phyloP scores from a whole-genome alignment of 192 early-diverging fungal genomes.

The Coemansia guatemalensis region DNA sequence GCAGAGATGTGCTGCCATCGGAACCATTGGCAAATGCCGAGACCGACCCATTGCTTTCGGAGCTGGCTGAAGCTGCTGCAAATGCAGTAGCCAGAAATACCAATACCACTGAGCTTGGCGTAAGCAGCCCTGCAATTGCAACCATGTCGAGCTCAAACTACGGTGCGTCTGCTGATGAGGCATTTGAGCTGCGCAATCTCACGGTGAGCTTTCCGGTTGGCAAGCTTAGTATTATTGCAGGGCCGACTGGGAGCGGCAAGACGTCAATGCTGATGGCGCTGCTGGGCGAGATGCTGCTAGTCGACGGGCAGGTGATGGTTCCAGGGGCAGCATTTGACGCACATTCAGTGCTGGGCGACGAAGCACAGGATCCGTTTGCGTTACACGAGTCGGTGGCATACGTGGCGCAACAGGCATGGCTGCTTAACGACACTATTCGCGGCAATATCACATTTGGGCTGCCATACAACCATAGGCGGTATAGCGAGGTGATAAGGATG shows the following conservation, averaged over 20 bases:
- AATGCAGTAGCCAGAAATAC: constrained; percentile 1
- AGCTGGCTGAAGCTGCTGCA: not conserved
- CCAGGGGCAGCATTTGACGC: constrained; percentile 64
- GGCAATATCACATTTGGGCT: constrained; percentile 90
- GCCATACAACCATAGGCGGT: constrained; percentile 71
- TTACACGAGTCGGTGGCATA: constrained; percentile 67
- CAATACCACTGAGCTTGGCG: not conserved
- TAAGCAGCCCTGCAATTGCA: not conserved
- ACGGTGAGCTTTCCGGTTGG: constrained; percentile 67
- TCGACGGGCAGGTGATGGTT: constrained; percentile 39
- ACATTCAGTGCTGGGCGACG: constrained; percentile 42
- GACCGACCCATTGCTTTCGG: constrained; percentile 17
- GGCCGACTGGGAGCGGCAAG: constrained; percentile 90
- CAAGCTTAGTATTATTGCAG: constrained; percentile 76
- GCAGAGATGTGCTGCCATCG: not conserved
- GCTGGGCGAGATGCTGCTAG: constrained; percentile 71
- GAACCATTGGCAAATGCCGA: not conserved
- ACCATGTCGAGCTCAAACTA: not conserved
- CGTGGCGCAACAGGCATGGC: constrained; percentile 79
- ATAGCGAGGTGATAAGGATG: constrained; percentile 74
- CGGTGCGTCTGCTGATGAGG: not conserved
- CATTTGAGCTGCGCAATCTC: constrained; percentile 65
- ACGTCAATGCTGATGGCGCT: constrained; percentile 76
- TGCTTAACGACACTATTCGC: constrained; percentile 72
- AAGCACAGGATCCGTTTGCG: constrained; percentile 15